Percentiles rank a stretch among this genome's conserved stretches.
These are phyloP conservation scores for Arthrobotrys pseudoclavata DNA, from an alignment of 2,329 filamentous ascomycete species.

Conservation along the genomic window DNA sequence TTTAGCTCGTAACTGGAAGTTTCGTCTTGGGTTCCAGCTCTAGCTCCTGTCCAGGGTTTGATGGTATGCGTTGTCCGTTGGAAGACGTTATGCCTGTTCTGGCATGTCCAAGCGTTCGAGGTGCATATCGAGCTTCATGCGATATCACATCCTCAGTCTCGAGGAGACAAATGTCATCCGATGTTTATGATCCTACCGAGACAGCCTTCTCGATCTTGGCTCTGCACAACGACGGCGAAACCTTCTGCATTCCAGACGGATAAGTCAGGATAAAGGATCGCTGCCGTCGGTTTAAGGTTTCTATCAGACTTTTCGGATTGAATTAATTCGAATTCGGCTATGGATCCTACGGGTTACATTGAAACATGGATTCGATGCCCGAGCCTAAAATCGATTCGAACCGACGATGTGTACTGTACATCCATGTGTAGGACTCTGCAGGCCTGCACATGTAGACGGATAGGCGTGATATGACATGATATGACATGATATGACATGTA, in stretches of 20 bases:
- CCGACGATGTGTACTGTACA: slow-evolving; percentile 17
- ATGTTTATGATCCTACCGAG: slow-evolving; percentile 39
- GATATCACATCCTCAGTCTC: slow-evolving; percentile 34
- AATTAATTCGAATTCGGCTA: slow-evolving; percentile 7
- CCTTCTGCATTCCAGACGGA: slow-evolving; percentile 37
- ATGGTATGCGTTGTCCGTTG: slow-evolving; percentile 48
- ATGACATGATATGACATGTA: too few relatives aligned
- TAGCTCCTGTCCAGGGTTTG: slow-evolving; percentile 1
- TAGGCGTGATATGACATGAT: background rate
- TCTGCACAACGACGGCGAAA: slow-evolving; percentile 33
- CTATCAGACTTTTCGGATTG: background rate
- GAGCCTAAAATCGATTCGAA: slow-evolving; percentile 19
- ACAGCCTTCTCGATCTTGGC: slow-evolving; percentile 2
- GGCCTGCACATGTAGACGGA: slow-evolving; percentile 2
- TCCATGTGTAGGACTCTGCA: slow-evolving; percentile 25
- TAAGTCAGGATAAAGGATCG: slow-evolving; percentile 29
- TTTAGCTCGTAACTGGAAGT: slow-evolving; percentile 20
- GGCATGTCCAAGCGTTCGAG: slow-evolving; percentile 51
- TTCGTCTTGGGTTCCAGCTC: slow-evolving; percentile 3
- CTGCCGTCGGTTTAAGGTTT: slow-evolving; percentile 37
- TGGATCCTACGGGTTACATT: slow-evolving; percentile 24
- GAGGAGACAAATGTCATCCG: slow-evolving; percentile 41
- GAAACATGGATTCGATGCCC: slow-evolving; percentile 10
- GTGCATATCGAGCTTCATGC: slow-evolving; percentile 49
- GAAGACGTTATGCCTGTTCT: slow-evolving; percentile 48